Evolutionary conservation across 164 flowering plant species (phyloP).

Genomic region (Macadamia tetraphylla): DNA sequence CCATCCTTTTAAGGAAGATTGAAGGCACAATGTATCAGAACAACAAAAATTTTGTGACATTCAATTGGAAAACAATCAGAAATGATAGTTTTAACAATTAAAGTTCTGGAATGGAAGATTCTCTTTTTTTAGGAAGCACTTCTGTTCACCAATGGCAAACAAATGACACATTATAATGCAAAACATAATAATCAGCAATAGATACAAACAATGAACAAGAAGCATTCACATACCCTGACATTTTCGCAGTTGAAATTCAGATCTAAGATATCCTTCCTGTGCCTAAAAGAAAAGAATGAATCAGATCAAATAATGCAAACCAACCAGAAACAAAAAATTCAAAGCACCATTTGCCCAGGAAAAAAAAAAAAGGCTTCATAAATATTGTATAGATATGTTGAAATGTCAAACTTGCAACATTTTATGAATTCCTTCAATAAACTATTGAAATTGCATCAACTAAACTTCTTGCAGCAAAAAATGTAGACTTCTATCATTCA

Average conservation of each 20-base stretch:
- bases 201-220: neutral
- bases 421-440: neutral
- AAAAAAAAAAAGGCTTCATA: neutral
- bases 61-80: too few species aligned
- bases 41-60: too few species aligned
- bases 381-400: neutral
- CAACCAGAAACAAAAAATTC: neutral
- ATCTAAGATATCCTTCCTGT: neutral
- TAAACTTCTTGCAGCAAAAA: neutral
- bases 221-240: slow-evolving; percentile 16
- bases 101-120: too few species aligned
- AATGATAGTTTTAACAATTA: too few species aligned
- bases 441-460: too few species aligned
- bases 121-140: too few species aligned
- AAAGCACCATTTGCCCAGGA: too few species aligned
- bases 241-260: slow-evolving; percentile 6
- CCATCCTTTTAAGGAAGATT: too few species aligned
- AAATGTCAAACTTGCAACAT: neutral
- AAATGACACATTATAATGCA: too few species aligned
- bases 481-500: neutral
- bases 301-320: neutral
- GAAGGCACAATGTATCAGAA: too few species aligned
- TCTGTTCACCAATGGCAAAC: too few species aligned
- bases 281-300: neutral
- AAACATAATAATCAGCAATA: too few species aligned